A percentile compares a stretch with the other conserved stretches of the same genome.
These are phyloP conservation scores for Debaryomyces robertsiae DNA, from an alignment of 1,139 yeast species.

Conservation along the genomic window DNA sequence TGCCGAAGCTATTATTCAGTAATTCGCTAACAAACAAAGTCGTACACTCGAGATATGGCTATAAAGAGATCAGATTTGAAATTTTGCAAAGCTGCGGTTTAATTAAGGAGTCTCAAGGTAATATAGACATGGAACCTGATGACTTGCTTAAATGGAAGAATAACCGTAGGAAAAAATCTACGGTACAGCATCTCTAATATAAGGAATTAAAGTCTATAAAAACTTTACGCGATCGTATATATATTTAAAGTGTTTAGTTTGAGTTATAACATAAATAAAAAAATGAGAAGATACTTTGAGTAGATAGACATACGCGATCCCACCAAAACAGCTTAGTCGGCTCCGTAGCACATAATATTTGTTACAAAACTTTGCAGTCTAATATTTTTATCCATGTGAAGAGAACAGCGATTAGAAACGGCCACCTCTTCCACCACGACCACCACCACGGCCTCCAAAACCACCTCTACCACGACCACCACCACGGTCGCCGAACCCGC, in stretches of 20 bases:
- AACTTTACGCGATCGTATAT: conserved; percentile 5
- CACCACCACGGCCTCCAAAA: conserved; percentile 34
- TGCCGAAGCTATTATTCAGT: conserved; percentile 38
- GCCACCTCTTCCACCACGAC: conserved; percentile 41
- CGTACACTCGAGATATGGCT: conserved; percentile 32
- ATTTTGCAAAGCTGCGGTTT: conserved; percentile 39
- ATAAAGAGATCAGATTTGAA: conserved; percentile 37
- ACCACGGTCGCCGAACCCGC: conserved; percentile 46
- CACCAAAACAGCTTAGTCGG: background rate
- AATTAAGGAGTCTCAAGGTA: background rate
- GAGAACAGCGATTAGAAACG: conserved; percentile 15
- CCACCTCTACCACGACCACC: conserved; percentile 44
- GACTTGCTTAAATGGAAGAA: background rate
- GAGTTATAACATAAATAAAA: conserved; percentile 6
- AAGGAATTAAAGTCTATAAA: background rate
- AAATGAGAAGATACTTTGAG: background rate
- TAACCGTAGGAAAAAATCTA: conserved; percentile 1
- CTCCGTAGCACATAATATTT: conserved; percentile 2
- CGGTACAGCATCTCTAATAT: background rate
- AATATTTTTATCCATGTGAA: too few species aligned
- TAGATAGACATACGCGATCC: conserved; percentile 1
- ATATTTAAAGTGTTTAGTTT: background rate
- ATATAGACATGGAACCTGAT: background rate
- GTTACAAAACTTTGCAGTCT: background rate
- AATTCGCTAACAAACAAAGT: conserved; percentile 30